phyloP scores from a whole-genome alignment of 371 early-diverging fungal genomes.

The Coemansia linderi region DNA sequence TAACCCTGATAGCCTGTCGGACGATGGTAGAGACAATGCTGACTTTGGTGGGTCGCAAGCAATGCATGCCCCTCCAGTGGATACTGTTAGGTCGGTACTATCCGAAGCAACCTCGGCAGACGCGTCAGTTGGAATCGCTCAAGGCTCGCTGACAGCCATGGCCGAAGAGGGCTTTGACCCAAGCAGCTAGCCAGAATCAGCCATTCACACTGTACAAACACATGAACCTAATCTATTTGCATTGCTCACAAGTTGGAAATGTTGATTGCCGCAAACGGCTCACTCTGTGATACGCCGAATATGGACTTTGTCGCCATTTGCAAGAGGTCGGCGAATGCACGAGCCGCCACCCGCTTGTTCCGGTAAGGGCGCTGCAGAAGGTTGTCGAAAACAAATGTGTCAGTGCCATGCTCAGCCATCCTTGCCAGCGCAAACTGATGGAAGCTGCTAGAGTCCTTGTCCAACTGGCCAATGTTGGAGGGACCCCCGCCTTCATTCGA shows the following conservation, averaged over 20 bases:
- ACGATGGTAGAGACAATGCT: neutral
- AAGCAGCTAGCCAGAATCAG: neutral
- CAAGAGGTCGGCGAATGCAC: constrained; percentile 40
- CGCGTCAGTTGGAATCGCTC: constrained; percentile 14
- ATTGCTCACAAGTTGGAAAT: neutral
- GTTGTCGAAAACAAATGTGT: constrained; percentile 13
- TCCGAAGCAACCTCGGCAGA: constrained; percentile 19
- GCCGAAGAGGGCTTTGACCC: constrained; percentile 23
- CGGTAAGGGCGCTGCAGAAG: constrained; percentile 21
- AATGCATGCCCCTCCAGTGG: neutral
- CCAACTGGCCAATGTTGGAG: neutral
- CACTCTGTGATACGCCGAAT: constrained; percentile 21
- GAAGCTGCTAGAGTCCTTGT: constrained; percentile 24
- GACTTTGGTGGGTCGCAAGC: neutral
- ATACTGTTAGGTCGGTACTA: constrained; percentile 1
- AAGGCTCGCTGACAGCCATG: constrained; percentile 4
- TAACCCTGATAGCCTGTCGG: constrained; percentile 3
- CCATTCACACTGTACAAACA: neutral
- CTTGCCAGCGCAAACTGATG: constrained; percentile 17
- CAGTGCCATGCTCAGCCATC: constrained; percentile 9
- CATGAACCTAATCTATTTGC: neutral
- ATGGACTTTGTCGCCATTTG: constrained; percentile 37
- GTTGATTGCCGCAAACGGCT: constrained; percentile 16
- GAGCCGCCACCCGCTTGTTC: constrained; percentile 36
- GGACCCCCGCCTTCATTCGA: neutral